Evolutionary conservation across 495 filamentous ascomycete genomes (phyloP).

Genomic region (Rhypophila decipiens): DNA sequence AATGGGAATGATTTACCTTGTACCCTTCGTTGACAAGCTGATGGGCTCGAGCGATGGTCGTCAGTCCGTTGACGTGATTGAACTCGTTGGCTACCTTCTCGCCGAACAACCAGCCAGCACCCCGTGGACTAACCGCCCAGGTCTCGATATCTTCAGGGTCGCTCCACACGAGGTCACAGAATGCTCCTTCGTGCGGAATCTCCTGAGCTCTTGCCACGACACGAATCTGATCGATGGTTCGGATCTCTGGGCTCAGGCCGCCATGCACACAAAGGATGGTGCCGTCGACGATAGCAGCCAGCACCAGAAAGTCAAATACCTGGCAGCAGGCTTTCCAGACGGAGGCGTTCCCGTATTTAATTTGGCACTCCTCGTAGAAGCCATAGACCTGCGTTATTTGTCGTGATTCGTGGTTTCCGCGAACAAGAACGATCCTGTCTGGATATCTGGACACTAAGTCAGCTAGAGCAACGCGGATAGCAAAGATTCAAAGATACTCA

Average conservation of each 20-base stretch:
- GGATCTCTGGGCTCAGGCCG: conserved; percentile 91
- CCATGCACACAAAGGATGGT: conserved; percentile 96
- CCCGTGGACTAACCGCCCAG: conserved; percentile 91
- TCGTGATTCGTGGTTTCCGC: conserved; percentile 94
- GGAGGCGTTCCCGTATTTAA: conserved; percentile 95
- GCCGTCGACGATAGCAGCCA: conserved; percentile 94
- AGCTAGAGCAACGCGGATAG: conserved; percentile 10
- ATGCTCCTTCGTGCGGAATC: conserved; percentile 96
- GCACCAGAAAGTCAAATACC: conserved; percentile 95
- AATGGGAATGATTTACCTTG: conserved; percentile 46
- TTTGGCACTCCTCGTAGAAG: conserved; percentile 97
- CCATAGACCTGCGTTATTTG: conserved; percentile 99
- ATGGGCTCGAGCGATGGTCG: conserved; percentile 89
- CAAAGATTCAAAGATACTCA: conserved; percentile 24
- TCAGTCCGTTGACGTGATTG: conserved; percentile 95
- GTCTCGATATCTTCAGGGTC: conserved; percentile 98
- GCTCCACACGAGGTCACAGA: conserved; percentile 97
- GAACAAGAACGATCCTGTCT: conserved; percentile 88
- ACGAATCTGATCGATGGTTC: conserved; percentile 93
- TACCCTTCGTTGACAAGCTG: conserved; percentile 98
- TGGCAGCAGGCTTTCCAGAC: conserved; percentile 99
- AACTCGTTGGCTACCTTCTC: conserved; percentile 98
- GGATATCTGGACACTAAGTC: conserved; percentile 61
- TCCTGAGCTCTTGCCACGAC: conserved; percentile 95
- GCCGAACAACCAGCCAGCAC: conserved; percentile 95